Base-by-base conservation (phyloP, 2,329 filamentous ascomycete species). In the Penicillium paneum region DNA sequence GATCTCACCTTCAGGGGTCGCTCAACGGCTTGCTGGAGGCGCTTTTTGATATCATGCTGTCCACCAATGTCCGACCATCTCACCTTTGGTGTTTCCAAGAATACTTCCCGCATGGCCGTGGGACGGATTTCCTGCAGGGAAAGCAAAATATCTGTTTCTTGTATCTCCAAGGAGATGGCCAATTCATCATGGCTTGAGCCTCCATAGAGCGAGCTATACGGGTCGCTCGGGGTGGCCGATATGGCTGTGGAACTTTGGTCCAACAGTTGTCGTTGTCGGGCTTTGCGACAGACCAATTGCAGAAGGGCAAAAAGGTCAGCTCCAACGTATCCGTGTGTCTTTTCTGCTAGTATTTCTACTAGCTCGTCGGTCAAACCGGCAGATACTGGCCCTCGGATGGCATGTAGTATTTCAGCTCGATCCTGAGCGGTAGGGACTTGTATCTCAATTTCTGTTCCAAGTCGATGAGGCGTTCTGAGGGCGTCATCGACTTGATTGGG, bases 51-150 rank as follows among this genome's bases (percentile, higher is more conserved):
- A 38, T 82, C 79, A 41, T 88, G 83, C 59, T 96, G 89, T 0
- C 93, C 93, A 56, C 91, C 92, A 48, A 97, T 93, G 66, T 97
- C 90, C 45, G 82, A 79, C 91, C 91, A 97, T 71, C 82, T 83
- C 28, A 96, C 86, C 13, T 89, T 91, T 0, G 91, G 92, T 8
- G 90, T 92, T 67, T 95, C 90, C 43, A 97, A 80, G 68, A 94
- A 90, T 52, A 96, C 86, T 67, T 95, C 91, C 61, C 90, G 86
- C 83, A 97, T 93, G 3, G 91, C 90, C 1, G 88, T 91, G 1
- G 93, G 91, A 11, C 84, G 82, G n/a, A 91, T 85, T 52, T 83
- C 76, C 35, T 82, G 79, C 34, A 93, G 79, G 1, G 91, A 90
- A 36, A 66, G 63, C 32, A 70, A 31, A 43, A 76, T 62, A 53